Conservation (phyloP, 371 early-diverging fungal genomes). For the Zychaea mexicana region DNA sequence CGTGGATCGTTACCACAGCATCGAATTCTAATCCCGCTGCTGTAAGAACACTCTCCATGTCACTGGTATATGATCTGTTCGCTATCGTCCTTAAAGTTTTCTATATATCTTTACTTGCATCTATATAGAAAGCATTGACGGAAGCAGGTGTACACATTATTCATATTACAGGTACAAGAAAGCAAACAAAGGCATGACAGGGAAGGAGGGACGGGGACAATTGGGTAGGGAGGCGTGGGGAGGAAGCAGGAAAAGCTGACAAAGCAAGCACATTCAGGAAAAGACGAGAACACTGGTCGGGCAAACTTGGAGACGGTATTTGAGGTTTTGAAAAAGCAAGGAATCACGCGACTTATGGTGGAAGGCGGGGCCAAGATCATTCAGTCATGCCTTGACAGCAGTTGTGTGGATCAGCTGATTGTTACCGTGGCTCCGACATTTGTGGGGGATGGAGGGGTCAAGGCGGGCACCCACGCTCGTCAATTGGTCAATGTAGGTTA, state of each 20-base stretch:
- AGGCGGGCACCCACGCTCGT: slow-evolving; percentile 6
- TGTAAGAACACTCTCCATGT: neutral
- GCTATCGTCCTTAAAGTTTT: no score
- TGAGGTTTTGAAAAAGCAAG: slow-evolving; percentile 21
- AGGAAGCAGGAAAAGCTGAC: slow-evolving; percentile 7
- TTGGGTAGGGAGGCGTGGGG: no score
- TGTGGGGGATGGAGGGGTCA: slow-evolving; percentile 65
- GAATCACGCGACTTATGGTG: slow-evolving; percentile 77
- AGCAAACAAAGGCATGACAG: neutral
- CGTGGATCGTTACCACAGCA: slow-evolving; percentile 32
- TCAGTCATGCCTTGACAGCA: slow-evolving; percentile 56
- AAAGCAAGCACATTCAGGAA: neutral
- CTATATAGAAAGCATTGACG: slow-evolving; percentile 35
- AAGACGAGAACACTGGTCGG: slow-evolving; percentile 5
- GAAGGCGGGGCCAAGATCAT: slow-evolving; percentile 92
- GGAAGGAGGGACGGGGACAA: neutral
- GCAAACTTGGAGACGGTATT: slow-evolving; percentile 22
- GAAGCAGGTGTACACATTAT: slow-evolving; percentile 50
- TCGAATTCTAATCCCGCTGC: neutral
- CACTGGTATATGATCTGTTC: no score
- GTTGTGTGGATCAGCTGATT: slow-evolving; percentile 59
- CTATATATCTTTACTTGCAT: neutral
- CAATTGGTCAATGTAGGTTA: slow-evolving; percentile 16
- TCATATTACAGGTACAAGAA: neutral
- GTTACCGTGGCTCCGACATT: slow-evolving; percentile 81